Evolutionary conservation across 2,329 filamentous ascomycete genomes (phyloP).

Genomic region (Aspergillus pseudoglaucus): DNA sequence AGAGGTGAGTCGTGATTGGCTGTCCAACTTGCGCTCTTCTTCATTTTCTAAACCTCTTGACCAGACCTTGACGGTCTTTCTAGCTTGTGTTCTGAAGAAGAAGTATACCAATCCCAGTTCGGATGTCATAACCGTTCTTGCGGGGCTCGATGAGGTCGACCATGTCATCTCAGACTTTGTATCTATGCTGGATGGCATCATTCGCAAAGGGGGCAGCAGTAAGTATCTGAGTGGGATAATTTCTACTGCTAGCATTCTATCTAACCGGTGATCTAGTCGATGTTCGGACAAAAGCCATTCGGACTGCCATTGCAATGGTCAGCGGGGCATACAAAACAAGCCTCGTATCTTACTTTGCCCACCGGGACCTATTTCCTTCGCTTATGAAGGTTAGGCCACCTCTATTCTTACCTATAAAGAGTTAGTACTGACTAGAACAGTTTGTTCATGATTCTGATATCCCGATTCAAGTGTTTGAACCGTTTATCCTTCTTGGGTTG

Average conservation of each 20-base stretch:
- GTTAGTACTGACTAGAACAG: constrained; percentile 37
- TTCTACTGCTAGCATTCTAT: neutral
- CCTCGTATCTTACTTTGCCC: constrained; percentile 88
- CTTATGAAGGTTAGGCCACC: constrained; percentile 71
- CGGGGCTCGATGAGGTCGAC: constrained; percentile 84
- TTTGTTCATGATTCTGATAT: constrained; percentile 74
- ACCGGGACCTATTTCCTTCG: constrained; percentile 86
- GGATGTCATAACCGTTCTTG: constrained; percentile 83
- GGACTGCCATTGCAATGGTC: constrained; percentile 73
- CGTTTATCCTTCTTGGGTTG: constrained; percentile 77
- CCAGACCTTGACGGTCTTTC: constrained; percentile 83
- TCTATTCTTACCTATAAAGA: neutral
- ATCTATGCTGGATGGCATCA: constrained; percentile 69
- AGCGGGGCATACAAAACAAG: constrained; percentile 96
- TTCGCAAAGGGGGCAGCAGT: constrained; percentile 68
- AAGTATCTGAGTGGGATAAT: constrained; percentile 29
- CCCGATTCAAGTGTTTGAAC: constrained; percentile 58
- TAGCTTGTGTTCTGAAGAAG: constrained; percentile 75
- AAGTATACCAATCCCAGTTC: constrained; percentile 93
- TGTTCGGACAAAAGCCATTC: constrained; percentile 70
- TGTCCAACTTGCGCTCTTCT: constrained; percentile 29
- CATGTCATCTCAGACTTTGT: constrained; percentile 84
- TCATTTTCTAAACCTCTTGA: constrained; percentile 20
- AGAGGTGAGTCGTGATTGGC: constrained; percentile 54
- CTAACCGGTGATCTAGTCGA: constrained; percentile 50